A percentile compares a stretch with the other conserved stretches of the same genome.
These are phyloP conservation scores for Cyberlindnera mycetangii DNA, from an alignment of 805 yeast genomes.

Conservation along the genomic window DNA sequence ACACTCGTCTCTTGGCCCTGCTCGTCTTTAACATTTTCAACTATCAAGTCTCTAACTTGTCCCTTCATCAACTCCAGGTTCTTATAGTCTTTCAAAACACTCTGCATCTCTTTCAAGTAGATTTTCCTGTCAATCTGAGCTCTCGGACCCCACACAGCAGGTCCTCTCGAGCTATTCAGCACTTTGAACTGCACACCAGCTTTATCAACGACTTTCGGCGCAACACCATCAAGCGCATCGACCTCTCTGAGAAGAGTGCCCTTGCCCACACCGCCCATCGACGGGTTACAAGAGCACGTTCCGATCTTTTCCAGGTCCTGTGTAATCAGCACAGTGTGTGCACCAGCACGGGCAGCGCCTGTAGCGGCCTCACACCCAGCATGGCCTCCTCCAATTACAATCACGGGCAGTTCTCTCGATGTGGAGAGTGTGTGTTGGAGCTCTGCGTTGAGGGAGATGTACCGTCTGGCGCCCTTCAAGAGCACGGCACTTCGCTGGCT, in stretches of 20 bases:
- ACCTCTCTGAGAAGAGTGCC: slow-evolving; percentile 91
- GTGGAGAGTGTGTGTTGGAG: slow-evolving; percentile 13
- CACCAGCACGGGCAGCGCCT: slow-evolving; percentile 85
- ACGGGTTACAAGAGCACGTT: slow-evolving; percentile 95
- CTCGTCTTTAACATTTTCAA: slow-evolving; percentile 36
- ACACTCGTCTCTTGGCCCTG: slow-evolving; percentile 21
- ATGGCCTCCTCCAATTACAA: slow-evolving; percentile 97
- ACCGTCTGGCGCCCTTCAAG: not conserved
- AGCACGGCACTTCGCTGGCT: not conserved
- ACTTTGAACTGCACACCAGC: slow-evolving; percentile 93
- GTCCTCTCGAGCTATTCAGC: slow-evolving; percentile 82
- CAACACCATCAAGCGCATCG: slow-evolving; percentile 94
- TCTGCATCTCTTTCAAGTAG: slow-evolving; percentile 78
- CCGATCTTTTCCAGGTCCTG: slow-evolving; percentile 78
- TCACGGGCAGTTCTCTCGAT: slow-evolving; percentile 49
- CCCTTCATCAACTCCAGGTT: slow-evolving; percentile 61
- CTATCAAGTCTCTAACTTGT: slow-evolving; percentile 79
- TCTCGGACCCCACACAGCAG: slow-evolving; percentile 98
- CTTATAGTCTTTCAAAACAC: slow-evolving; percentile 49
- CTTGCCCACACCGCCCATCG: slow-evolving; percentile 97
- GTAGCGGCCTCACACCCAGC: slow-evolving; percentile 98
- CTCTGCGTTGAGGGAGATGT: slow-evolving; percentile 24
- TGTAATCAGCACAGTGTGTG: slow-evolving; percentile 67
- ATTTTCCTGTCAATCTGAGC: slow-evolving; percentile 91
- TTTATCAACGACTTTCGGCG: slow-evolving; percentile 79